phyloP scores from a whole-genome alignment of 1,284 basidiomycete species.

The Paramarasmius palmivorus region DNA sequence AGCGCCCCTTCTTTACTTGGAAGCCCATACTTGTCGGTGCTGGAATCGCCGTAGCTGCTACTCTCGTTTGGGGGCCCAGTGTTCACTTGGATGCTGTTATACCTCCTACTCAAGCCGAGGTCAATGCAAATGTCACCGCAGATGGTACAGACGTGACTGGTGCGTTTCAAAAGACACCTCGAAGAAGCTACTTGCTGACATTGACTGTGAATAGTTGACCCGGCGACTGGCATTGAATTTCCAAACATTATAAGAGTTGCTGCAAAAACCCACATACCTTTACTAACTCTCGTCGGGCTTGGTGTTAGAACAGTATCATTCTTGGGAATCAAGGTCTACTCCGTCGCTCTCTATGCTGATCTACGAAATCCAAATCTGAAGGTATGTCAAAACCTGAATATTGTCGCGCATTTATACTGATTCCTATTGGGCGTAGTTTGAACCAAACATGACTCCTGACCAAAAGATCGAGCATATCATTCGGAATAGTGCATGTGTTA shows the following conservation, averaged over 20 bases:
- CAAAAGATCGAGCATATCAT: constrained; percentile 73
- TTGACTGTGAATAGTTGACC: constrained; percentile 54
- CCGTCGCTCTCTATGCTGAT: constrained; percentile 85
- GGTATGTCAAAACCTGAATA: constrained; percentile 28
- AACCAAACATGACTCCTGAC: constrained; percentile 48
- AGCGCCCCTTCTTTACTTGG: neutral
- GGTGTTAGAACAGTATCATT: constrained; percentile 88
- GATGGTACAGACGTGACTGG: constrained; percentile 21
- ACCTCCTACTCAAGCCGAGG: neutral
- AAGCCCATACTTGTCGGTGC: constrained; percentile 1
- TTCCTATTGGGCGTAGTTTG: constrained; percentile 28
- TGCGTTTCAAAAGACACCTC: constrained; percentile 9
- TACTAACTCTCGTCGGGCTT: constrained; percentile 72
- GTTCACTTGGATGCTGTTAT: constrained; percentile 8
- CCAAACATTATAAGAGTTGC: constrained; percentile 63
- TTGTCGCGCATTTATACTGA: constrained; percentile 27
- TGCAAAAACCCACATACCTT: constrained; percentile 58
- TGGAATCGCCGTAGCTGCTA: constrained; percentile 3
- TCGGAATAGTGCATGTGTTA: constrained; percentile 67
- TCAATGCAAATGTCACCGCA: neutral
- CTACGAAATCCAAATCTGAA: constrained; percentile 60
- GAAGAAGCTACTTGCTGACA: neutral
- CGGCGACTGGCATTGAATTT: constrained; percentile 71
- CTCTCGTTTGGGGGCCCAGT: neutral
- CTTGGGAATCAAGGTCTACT: constrained; percentile 81